These are phyloP conservation scores for Delonix regia DNA, from an alignment of 306 rosid genomes.

Conservation along the genomic window DNA sequence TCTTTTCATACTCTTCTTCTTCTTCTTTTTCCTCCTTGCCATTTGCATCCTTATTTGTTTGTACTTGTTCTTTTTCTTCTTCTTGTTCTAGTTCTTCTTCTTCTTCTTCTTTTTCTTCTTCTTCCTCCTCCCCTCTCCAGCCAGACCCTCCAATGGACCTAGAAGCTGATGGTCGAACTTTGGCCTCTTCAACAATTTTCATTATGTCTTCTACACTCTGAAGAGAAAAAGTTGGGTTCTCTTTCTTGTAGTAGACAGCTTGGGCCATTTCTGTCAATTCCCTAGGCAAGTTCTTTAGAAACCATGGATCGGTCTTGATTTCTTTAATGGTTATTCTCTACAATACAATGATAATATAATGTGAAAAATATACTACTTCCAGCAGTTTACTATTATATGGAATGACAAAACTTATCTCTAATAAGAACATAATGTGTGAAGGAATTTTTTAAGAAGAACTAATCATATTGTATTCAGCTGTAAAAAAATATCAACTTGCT, in stretches of 20 bases:
- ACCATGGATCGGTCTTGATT: conserved; percentile 70
- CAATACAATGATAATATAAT: conserved; percentile 21
- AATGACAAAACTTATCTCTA: background rate
- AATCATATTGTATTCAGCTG: too few relatives aligned
- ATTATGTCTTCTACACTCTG: conserved; percentile 59
- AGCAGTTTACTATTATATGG: conserved; percentile 6
- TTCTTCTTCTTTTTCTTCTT: conserved; percentile 23
- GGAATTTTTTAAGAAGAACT: background rate
- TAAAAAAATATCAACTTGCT: background rate
- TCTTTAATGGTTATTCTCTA: conserved; percentile 66
- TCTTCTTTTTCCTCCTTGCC: conserved; percentile 41
- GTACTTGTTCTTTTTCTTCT: background rate
- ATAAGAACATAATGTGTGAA: background rate
- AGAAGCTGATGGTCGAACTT: conserved; percentile 44
- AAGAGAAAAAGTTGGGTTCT: conserved; percentile 51
- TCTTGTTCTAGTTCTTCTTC: conserved; percentile 3
- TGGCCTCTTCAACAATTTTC: conserved; percentile 64
- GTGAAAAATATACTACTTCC: background rate
- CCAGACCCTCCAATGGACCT: conserved; percentile 51
- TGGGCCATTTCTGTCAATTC: conserved; percentile 60
- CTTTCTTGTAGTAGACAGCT: conserved; percentile 45
- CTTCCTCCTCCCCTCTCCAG: conserved; percentile 51
- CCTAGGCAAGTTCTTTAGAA: conserved; percentile 58
- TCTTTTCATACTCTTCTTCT: conserved; percentile 56
- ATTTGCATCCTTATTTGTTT: conserved; percentile 28